A percentile compares a stretch with the other conserved stretches of the same genome.
Conservation (phyloP, 352 stramenopile species). For the Phytophthora pluvialis region DNA sequence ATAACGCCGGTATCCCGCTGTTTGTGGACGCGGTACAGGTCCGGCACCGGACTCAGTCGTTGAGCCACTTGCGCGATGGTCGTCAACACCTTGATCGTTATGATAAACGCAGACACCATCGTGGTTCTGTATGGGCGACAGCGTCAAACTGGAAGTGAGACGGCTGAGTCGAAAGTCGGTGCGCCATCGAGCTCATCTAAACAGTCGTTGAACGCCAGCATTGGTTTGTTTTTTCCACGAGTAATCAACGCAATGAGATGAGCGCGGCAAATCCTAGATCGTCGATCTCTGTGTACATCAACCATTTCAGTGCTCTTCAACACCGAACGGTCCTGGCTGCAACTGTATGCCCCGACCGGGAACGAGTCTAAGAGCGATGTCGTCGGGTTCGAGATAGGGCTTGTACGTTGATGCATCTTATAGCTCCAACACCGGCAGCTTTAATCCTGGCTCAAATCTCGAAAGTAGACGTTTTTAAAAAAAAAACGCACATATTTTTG, state of each 20-base stretch:
- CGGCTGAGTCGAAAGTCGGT: neutral
- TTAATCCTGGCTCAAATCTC: no score
- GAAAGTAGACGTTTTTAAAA: no score
- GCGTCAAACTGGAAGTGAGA: slow-evolving; percentile 13
- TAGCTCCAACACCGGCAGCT: no score
- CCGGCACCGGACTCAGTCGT: slow-evolving; percentile 30
- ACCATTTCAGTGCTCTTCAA: no score
- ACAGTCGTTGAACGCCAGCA: neutral
- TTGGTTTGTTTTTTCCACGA: neutral
- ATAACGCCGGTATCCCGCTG: slow-evolving; percentile 25
- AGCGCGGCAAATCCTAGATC: slow-evolving; percentile 13
- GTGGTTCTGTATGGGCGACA: neutral
- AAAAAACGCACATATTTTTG: no score
- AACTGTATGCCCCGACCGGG: no score
- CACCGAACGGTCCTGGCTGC: no score
- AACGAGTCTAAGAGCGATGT: no score
- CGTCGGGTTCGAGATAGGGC: no score
- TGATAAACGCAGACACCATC: slow-evolving; percentile 34
- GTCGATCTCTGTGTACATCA: no score
- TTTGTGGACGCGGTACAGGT: slow-evolving; percentile 33
- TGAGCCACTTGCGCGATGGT: slow-evolving; percentile 30
- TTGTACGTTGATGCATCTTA: no score
- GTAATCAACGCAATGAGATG: slow-evolving; percentile 22
- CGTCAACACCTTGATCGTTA: slow-evolving; percentile 34
- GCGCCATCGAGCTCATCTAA: slow-evolving; percentile 4